Conservation (phyloP, 2,329 filamentous ascomycete species). For the Chaetomium sp. region DNA sequence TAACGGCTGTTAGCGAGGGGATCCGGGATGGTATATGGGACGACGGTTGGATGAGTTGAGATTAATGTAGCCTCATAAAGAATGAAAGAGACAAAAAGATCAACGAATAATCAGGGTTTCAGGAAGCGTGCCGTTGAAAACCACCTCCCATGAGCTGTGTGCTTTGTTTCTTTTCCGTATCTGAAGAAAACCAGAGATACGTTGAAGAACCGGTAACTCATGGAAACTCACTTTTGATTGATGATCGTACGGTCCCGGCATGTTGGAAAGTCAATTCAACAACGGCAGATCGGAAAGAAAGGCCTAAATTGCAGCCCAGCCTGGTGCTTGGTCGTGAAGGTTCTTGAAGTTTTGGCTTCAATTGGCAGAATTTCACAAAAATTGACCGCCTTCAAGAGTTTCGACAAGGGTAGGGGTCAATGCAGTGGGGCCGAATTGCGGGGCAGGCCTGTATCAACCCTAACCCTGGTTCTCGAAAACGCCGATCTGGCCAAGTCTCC, state of each 20-base stretch:
- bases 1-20: slow-evolving; percentile 22
- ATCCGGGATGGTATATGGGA: too few relatives aligned
- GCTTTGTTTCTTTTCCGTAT: background rate
- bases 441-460: background rate
- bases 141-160: background rate
- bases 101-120: too few relatives aligned
- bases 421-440: too few relatives aligned
- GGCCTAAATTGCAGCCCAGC: background rate
- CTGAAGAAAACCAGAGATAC: background rate
- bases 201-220: too few relatives aligned
- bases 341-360: slow-evolving; percentile 13
- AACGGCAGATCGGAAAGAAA: background rate
- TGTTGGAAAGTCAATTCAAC: slow-evolving; percentile 10
- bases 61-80: too few relatives aligned
- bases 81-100: too few relatives aligned
- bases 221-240: slow-evolving; percentile 17
- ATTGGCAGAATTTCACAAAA: slow-evolving; percentile 21
- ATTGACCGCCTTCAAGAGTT: slow-evolving; percentile 20
- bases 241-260: slow-evolving; percentile 20
- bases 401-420: background rate
- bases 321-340: background rate
- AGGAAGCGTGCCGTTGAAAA: too few relatives aligned
- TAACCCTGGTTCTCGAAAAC: background rate
- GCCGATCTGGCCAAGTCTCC: slow-evolving; percentile 23
- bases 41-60: too few relatives aligned